phyloP scores from a whole-genome alignment of 352 stramenopile genomes.

The Globisporangium yorkense region DNA sequence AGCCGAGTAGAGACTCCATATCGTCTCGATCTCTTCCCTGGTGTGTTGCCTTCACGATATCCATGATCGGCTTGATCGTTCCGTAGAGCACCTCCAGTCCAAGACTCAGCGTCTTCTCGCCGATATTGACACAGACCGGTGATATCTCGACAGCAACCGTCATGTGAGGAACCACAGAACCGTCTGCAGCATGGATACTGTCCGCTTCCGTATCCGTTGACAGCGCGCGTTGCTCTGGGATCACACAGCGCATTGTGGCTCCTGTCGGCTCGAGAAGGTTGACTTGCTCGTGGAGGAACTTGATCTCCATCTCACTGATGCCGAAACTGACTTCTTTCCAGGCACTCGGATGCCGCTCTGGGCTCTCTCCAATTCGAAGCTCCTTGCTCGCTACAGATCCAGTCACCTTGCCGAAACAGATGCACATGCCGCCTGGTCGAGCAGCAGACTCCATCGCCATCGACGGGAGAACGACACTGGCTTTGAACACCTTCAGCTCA shows the following conservation, averaged over 20 bases:
- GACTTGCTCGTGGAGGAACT: slow-evolving; percentile 14
- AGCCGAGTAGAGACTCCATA: slow-evolving; percentile 8
- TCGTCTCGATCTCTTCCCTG: slow-evolving; percentile 10
- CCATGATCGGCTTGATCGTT: slow-evolving; percentile 16
- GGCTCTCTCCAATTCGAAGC: neutral
- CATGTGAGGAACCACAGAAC: neutral
- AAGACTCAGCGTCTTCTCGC: slow-evolving; percentile 12
- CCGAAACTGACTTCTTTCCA: slow-evolving; percentile 3
- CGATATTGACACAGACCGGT: slow-evolving; percentile 16
- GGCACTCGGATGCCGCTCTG: neutral
- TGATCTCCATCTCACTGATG: slow-evolving; percentile 13
- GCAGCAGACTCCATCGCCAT: neutral
- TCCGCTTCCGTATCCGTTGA: too few species aligned
- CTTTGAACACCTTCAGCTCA: slow-evolving; percentile 25
- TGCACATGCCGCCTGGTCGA: slow-evolving; percentile 6
- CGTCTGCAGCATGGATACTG: neutral
- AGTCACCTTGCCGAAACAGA: slow-evolving; percentile 11
- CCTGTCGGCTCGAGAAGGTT: slow-evolving; percentile 12
- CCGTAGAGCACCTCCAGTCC: slow-evolving; percentile 16
- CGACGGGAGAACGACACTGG: slow-evolving; percentile 11
- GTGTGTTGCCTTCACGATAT: slow-evolving; percentile 6
- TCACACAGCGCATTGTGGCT: slow-evolving; percentile 1
- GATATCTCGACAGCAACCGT: slow-evolving; percentile 6
- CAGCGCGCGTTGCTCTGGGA: slow-evolving; percentile 1
- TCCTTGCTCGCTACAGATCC: slow-evolving; percentile 7